phyloP scores from a whole-genome alignment of 1,284 basidiomycete species.

The Cryptococcus sp. region DNA sequence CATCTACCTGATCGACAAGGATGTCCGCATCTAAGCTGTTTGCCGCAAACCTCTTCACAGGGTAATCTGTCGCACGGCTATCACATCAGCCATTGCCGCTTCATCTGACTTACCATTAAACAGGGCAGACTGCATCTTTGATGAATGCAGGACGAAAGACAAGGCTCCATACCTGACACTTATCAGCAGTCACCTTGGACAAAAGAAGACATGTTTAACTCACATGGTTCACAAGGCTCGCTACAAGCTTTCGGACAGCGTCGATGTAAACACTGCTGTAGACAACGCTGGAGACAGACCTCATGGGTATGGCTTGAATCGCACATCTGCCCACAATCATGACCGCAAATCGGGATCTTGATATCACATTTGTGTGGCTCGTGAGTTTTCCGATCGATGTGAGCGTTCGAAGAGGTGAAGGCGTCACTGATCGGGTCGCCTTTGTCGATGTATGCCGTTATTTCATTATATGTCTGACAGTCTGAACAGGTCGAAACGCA shows the following conservation, averaged over 20 bases:
- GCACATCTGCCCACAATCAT: constrained; percentile 3
- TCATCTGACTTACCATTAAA: constrained; percentile 56
- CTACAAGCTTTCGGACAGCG: constrained; percentile 1
- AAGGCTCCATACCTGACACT: constrained; percentile 6
- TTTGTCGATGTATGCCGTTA: neutral
- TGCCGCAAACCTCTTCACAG: constrained; percentile 58
- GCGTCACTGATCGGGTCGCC: neutral
- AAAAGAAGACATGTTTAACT: neutral
- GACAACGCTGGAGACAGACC: neutral
- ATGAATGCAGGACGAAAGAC: constrained; percentile 55
- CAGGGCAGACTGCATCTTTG: constrained; percentile 61
- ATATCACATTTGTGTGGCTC: neutral
- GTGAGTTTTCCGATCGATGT: neutral
- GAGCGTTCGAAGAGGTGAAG: neutral
- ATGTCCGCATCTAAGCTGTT: constrained; percentile 57
- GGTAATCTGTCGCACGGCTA: constrained; percentile 65
- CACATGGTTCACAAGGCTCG: constrained; percentile 4
- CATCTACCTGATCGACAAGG: constrained; percentile 55
- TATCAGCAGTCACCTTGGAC: neutral
- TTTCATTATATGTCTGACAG: constrained; percentile 53
- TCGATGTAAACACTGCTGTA: constrained; percentile 3
- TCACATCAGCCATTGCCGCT: neutral
- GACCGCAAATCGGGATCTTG: constrained; percentile 2
- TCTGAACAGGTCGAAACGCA: constrained; percentile 61
- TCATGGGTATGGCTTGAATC: neutral